A percentile compares a stretch with the other conserved stretches of the same genome.
Evolutionary conservation across 306 rosid species (phyloP).

Genomic region (Castanea crenata): DNA sequence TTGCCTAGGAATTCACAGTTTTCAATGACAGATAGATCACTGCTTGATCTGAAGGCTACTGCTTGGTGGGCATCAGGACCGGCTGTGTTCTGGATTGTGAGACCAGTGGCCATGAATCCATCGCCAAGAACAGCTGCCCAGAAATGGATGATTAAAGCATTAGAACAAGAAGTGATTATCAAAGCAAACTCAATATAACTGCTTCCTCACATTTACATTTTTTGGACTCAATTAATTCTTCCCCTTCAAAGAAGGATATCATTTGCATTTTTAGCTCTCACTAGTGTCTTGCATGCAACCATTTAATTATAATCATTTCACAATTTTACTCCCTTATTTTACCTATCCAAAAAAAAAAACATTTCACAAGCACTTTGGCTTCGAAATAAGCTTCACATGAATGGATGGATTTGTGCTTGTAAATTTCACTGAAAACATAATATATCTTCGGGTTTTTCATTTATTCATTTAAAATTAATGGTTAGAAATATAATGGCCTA

Average conservation of each 20-base stretch:
- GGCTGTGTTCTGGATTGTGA: slow-evolving; percentile 75
- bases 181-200: neutral
- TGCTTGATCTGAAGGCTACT: slow-evolving; percentile 85
- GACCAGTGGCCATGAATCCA: slow-evolving; percentile 86
- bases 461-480: too few relatives aligned
- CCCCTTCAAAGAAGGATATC: neutral
- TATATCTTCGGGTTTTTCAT: too few relatives aligned
- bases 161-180: neutral
- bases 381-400: too few relatives aligned
- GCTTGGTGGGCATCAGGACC: slow-evolving; percentile 94
- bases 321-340: too few relatives aligned
- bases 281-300: too few relatives aligned
- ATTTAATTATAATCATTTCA: too few relatives aligned
- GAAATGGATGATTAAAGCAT: neutral
- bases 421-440: too few relatives aligned
- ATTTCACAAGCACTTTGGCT: too few relatives aligned
- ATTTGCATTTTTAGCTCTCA: neutral
- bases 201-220: neutral
- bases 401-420: too few relatives aligned
- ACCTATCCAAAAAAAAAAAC: too few relatives aligned
- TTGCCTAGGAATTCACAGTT: slow-evolving; percentile 75
- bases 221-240: neutral
- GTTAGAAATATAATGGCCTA: too few relatives aligned
- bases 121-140: slow-evolving; percentile 73
- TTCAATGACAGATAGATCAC: slow-evolving; percentile 65